Percentiles rank a stretch among this genome's conserved stretches.
Evolutionary conservation across 108 stramenopile species (phyloP).

Genomic region (Seminavis robusta): DNA sequence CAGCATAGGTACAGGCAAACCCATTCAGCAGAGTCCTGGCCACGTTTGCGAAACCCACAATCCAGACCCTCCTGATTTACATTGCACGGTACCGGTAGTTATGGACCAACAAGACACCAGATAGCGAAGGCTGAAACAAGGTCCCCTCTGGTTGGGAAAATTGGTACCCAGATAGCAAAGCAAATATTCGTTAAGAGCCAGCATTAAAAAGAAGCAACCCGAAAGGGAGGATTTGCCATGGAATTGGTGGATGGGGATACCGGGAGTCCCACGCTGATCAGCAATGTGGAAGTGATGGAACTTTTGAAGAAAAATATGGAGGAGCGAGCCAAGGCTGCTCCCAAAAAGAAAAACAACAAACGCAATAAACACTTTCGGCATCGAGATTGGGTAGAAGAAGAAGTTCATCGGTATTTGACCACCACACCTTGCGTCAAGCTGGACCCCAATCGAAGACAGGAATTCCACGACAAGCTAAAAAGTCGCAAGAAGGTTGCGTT

Average conservation of each 20-base stretch:
- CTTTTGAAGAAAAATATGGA: background rate
- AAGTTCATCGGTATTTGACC: constrained; percentile 60
- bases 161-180: no score
- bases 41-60: no score
- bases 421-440: constrained; percentile 54
- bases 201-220: no score
- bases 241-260: constrained; percentile 1
- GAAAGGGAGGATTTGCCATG: no score
- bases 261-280: background rate
- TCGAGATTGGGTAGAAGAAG: constrained; percentile 76
- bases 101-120: no score
- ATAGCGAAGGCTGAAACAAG: no score
- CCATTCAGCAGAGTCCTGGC: no score
- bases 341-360: constrained; percentile 7
- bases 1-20: no score
- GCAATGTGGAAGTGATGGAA: constrained; percentile 2
- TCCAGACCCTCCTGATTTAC: no score
- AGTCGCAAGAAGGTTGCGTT: constrained; percentile 9
- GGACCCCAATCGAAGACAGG: constrained; percentile 17
- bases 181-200: no score
- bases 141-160: no score
- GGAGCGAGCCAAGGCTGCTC: background rate
- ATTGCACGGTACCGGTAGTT: no score
- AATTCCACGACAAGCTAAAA: constrained; percentile 7
- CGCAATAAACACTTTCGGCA: constrained; percentile 37